Base-by-base conservation (phyloP, 192 early-diverging fungal genomes). In the Linnemannia exigua region DNA sequence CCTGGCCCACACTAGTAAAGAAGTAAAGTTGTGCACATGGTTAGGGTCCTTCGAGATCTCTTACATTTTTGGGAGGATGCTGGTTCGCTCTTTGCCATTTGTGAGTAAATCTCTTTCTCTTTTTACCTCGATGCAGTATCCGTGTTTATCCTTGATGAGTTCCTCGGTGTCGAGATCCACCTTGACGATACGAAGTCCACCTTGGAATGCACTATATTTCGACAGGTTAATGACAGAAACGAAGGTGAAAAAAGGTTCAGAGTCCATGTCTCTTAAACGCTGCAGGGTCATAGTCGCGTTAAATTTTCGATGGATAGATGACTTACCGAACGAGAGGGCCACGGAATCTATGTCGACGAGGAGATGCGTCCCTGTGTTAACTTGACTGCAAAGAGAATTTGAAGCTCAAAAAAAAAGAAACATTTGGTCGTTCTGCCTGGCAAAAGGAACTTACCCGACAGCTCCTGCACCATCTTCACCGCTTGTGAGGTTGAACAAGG, bases 401-500 rank as follows among this genome's bases (percentile, higher is more conserved):
- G n/a, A n/a, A n/a, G n/a, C n/a, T n/a, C n/a, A n/a, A n/a, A n/a
- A n/a, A n/a, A n/a, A n/a, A n/a, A n/a, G n/a, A n/a, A n/a, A n/a
- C n/a, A n/a, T n/a, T n/a, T n/a, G n/a, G n/a, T n/a, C n/a, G n/a
- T n/a, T n/a, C n/a, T n/a, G n/a, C n/a, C n/a, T 44, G 41, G 41
- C 41, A 9, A n/a, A n/a, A n/a, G n/a, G n/a, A n/a, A 75, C 66
- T 70, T 81, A 89, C 68, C 93, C 94, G 17, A 95, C 90, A 22
- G 93, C 90, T n/a, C 94, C 94, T 69, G 88, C 79, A 63, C 94
- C 94, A 63, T 90, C 87, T 1, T 83, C 81, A n/a, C 88, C 87
- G 17, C 87, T 83, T 44, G 89, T 88, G 9, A 84, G 44, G 67
- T 91, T 92, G 61, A 89, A 89, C 22, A 91, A 74, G 15, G 74